Base-by-base conservation (phyloP, 2,329 filamentous ascomycete species). In the Ceratocystis variospora region DNA sequence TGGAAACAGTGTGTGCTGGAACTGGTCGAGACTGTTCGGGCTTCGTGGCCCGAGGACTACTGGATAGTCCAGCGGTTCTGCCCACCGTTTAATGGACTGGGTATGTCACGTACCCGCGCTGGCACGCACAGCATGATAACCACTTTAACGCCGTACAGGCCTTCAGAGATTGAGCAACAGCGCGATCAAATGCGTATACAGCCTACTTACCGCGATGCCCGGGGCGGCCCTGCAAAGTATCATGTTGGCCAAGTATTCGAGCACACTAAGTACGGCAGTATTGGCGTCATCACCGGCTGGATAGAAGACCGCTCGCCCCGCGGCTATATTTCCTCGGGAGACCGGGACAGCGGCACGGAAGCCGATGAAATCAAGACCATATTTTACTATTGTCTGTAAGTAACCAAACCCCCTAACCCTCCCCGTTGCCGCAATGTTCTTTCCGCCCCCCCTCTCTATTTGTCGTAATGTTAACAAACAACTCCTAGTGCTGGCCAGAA, bases 261-360 rank as follows among this genome's bases (percentile, higher is more conserved):
- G 61, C 94, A 99, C 75, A 84, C 80, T 68, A 83, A 91, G 59
- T 96, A 94, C 73, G 78, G 81, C 22, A 96, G 93, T 73, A 79
- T 86, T 62, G 92, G 87, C 19, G 82, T 95, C 31, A 88, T 99
- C 67, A 89, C 88, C 15, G 92, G 92, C n/a, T 99, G 93, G 92
- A 86, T 69, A 87, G 75, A 87, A 66, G 68, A 45, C 67, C 66
- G 5, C 12, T 59, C 22, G 3, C 7, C 44, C 0, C 19, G 10
- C 22, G 19, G 55, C 25, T 45, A 59, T 55, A 37, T 59, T 37
- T 59, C 55, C 25, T 37, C 55, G 48, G 48, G 19, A 10, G 48
- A 53, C 19, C 48, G 48, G 15, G 48, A 53, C 48, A 53, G 19
- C 15, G 55, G 55, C 17, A 59, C 76, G 79, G 64, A 86, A 84